A percentile compares a stretch with the other conserved stretches of the same genome.
Conservation (phyloP, 78 protist species). For the Polysphondylium violaceum region DNA sequence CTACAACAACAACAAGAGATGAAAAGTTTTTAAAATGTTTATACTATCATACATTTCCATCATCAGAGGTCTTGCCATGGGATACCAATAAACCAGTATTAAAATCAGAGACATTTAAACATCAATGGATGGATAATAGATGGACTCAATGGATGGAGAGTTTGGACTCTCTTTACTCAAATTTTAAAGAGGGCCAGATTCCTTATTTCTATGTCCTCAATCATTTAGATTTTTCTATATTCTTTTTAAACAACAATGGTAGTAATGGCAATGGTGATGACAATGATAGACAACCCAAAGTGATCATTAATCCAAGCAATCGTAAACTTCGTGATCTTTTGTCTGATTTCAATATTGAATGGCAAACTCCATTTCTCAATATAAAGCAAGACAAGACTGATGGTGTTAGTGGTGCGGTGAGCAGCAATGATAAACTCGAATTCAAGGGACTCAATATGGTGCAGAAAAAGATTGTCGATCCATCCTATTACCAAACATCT, state of each 20-base stretch:
- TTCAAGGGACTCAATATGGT: background rate
- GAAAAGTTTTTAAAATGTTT: background rate
- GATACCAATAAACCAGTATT: background rate
- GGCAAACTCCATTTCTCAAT: slow-evolving; percentile 55
- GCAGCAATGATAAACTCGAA: background rate
- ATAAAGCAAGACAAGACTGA: background rate
- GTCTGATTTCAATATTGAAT: background rate
- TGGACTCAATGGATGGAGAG: slow-evolving; percentile 1
- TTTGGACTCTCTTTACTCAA: slow-evolving; percentile 9
- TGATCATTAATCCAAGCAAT: slow-evolving; percentile 32
- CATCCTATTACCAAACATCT: slow-evolving; percentile 47
- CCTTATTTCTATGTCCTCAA: slow-evolving; percentile 7
- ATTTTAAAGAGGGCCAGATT: slow-evolving; percentile 8
- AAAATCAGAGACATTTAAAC: background rate
- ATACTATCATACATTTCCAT: background rate
- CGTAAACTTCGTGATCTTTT: slow-evolving; percentile 24
- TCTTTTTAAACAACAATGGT: background rate
- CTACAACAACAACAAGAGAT: no score
- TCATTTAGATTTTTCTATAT: background rate
- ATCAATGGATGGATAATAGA: slow-evolving; percentile 13
- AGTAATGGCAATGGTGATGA: background rate
- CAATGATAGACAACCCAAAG: background rate
- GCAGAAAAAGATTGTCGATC: slow-evolving; percentile 29
- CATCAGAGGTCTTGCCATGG: background rate
- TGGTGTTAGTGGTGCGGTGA: no score